phyloP scores from a whole-genome alignment of 345 rosid species.

The Pugionium dolabratum region DNA sequence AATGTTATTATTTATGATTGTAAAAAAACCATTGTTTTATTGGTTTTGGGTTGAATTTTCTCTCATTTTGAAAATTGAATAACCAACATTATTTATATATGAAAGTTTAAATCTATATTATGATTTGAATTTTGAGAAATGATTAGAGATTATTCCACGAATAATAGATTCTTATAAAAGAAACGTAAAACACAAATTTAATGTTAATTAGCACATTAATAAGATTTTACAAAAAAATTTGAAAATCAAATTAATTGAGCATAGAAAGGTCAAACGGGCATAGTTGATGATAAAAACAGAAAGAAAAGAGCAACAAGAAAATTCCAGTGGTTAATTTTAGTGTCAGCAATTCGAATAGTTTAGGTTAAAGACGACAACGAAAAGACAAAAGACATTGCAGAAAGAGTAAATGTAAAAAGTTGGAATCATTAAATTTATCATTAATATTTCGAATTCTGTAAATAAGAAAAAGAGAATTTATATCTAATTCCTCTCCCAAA shows the following conservation, averaged over 20 bases:
- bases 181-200: background rate
- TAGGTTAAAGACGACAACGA: slow-evolving; percentile 36
- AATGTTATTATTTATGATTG: too few relatives aligned
- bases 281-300: slow-evolving; percentile 27
- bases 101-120: too few relatives aligned
- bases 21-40: too few relatives aligned
- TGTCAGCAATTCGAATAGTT: slow-evolving; percentile 39
- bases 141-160: too few relatives aligned
- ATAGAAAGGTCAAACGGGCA: background rate
- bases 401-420: slow-evolving; percentile 36
- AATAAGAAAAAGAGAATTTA: slow-evolving; percentile 3
- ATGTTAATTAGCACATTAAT: background rate
- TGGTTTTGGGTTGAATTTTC: too few relatives aligned
- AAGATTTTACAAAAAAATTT: background rate
- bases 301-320: slow-evolving; percentile 36
- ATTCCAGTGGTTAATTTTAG: slow-evolving; percentile 39
- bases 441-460: slow-evolving; percentile 28
- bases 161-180: background rate
- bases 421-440: slow-evolving; percentile 41
- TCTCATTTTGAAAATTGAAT: too few relatives aligned
- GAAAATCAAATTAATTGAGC: slow-evolving; percentile 4
- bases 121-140: too few relatives aligned
- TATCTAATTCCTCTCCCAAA: slow-evolving; percentile 7
- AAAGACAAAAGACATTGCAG: slow-evolving; percentile 38
- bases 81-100: too few relatives aligned